Evolutionary conservation across 176 grass and related monocot species (phyloP).

Genomic region (Tillandsia leiboldiana): DNA sequence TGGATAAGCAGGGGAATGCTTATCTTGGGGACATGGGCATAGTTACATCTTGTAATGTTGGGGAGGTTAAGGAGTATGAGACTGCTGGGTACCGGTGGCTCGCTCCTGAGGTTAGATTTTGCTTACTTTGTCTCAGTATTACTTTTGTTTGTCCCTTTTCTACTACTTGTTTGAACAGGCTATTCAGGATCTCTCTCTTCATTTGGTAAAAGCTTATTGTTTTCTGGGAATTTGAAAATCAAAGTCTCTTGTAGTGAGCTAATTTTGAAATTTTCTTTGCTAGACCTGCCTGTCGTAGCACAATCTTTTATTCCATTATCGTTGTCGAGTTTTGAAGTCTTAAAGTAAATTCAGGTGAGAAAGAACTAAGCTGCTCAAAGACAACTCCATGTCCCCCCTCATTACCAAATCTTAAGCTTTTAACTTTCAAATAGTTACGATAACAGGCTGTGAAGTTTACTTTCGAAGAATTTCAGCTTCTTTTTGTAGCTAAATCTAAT

Average conservation of each 20-base stretch:
- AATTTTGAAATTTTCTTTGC: not conserved
- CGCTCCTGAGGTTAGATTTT: conserved; percentile 82
- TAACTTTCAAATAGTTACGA: not conserved
- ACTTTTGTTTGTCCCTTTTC: not conserved
- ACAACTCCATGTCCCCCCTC: not conserved
- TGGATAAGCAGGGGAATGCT: conserved; percentile 79
- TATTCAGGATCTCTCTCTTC: not conserved
- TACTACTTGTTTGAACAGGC: not conserved
- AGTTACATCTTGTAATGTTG: conserved; percentile 79
- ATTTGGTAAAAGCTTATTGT: conserved; percentile 4
- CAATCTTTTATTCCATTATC: not conserved
- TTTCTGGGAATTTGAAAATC: too few species aligned
- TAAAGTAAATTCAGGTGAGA: not conserved
- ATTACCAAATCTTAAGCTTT: not conserved
- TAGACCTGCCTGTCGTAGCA: not conserved
- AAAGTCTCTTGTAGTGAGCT: conserved; percentile 12
- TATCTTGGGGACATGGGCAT: conserved; percentile 93
- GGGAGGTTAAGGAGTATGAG: conserved; percentile 93
- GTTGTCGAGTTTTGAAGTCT: not conserved
- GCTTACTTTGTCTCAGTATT: not conserved
- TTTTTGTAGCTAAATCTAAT: not conserved
- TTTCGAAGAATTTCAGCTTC: not conserved
- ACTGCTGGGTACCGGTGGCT: conserved; percentile 91
- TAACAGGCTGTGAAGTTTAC: conserved; percentile 1
- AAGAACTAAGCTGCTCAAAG: not conserved